phyloP scores from a whole-genome alignment of 129 eudicot genomes.

The Kitagawia praeruptora region DNA sequence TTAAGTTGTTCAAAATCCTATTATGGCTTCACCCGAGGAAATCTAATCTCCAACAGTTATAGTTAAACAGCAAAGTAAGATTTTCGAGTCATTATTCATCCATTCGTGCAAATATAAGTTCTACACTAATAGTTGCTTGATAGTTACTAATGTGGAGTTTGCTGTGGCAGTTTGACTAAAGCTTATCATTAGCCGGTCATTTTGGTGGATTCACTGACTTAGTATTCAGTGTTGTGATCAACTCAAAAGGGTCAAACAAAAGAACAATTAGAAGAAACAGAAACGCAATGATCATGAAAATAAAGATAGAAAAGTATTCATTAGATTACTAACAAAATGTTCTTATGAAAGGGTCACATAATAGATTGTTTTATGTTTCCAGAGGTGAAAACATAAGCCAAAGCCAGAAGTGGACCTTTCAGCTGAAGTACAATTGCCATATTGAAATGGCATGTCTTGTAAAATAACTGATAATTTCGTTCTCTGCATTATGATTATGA shows the following conservation, averaged over 20 bases:
- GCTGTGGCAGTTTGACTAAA: conserved; percentile 7
- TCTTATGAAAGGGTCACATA: background rate
- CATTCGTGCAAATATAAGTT: background rate
- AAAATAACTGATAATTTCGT: background rate
- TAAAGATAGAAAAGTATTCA: background rate
- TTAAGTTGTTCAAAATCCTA: background rate
- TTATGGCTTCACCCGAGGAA: background rate
- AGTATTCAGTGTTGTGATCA: conserved; percentile 13
- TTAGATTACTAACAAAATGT: background rate
- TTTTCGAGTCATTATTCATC: background rate
- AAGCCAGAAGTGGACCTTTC: background rate
- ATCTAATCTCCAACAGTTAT: background rate
- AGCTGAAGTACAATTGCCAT: background rate
- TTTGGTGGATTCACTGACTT: conserved; percentile 21
- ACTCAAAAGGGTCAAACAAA: background rate
- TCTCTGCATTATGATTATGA: background rate
- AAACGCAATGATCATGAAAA: conserved; percentile 24
- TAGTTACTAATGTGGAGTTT: background rate
- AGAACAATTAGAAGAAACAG: conserved; percentile 8
- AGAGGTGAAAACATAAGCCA: background rate
- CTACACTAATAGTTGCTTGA: conserved; percentile 8
- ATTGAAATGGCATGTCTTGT: background rate
- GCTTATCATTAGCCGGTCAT: conserved; percentile 2
- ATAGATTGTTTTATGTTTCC: background rate
- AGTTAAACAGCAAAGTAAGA: background rate